Conservation (phyloP, 352 stramenopile genomes). For the Peronosclerospora sorghi region DNA sequence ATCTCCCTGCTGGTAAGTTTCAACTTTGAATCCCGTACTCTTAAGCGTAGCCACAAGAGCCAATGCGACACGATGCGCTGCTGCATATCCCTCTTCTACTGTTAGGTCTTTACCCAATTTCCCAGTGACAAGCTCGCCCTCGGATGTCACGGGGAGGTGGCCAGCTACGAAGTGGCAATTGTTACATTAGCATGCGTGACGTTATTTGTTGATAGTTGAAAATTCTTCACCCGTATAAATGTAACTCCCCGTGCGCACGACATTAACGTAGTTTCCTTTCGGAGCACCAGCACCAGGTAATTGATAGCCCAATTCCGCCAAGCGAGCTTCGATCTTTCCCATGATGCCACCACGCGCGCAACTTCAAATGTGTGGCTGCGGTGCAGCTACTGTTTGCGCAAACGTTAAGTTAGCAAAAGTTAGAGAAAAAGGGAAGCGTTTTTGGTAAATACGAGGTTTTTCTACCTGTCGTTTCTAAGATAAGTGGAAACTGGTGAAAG, state of each 20-base stretch:
- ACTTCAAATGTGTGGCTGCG: no score
- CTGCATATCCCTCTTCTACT: slow-evolving; percentile 85
- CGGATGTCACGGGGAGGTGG: slow-evolving; percentile 62
- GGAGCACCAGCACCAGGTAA: slow-evolving; percentile 72
- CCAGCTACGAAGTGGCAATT: slow-evolving; percentile 30
- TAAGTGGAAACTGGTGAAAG: no score
- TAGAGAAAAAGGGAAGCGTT: no score
- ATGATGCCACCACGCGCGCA: no score
- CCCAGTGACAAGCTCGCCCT: slow-evolving; percentile 73
- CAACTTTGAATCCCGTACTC: slow-evolving; percentile 23
- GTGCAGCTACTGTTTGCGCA: no score
- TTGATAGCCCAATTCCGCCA: slow-evolving; percentile 78
- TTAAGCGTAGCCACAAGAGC: slow-evolving; percentile 89
- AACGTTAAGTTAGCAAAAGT: no score
- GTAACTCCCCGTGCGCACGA: slow-evolving; percentile 70
- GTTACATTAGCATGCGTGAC: no score
- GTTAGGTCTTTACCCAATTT: slow-evolving; percentile 86
- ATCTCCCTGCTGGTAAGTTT: not conserved
- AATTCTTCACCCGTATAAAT: slow-evolving; percentile 38
- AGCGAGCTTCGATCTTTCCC: no score
- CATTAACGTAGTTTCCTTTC: slow-evolving; percentile 87
- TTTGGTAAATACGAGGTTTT: no score
- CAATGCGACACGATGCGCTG: slow-evolving; percentile 81
- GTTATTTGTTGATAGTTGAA: no score
- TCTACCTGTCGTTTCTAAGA: no score